Percentiles rank a stretch among this genome's conserved stretches.
Evolutionary conservation across 768 basidiomycete species (phyloP).

Genomic region (Boletus rubropictus): DNA sequence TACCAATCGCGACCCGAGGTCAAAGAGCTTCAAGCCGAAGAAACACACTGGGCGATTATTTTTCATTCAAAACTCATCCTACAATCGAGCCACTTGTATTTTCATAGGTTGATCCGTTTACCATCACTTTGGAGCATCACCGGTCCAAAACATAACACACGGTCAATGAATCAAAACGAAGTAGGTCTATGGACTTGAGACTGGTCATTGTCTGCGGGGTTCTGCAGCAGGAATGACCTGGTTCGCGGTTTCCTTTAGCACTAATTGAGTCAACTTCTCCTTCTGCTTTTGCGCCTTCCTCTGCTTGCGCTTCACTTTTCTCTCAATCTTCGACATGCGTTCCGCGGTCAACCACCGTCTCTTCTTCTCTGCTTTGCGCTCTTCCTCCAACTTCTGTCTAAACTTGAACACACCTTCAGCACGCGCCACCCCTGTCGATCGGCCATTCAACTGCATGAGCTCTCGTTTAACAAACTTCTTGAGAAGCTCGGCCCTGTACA

Average conservation of each 20-base stretch:
- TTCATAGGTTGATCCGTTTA: no score
- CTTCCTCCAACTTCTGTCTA: constrained; percentile 51
- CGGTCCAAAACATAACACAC: no score
- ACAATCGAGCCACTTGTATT: no score
- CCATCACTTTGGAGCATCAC: no score
- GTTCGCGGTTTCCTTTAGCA: constrained; percentile 50
- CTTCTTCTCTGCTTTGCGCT: constrained; percentile 57
- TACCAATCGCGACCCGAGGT: no score
- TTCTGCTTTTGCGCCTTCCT: constrained; percentile 42
- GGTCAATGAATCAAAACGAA: background rate
- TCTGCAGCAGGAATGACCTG: constrained; percentile 45
- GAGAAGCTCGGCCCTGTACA: constrained; percentile 44
- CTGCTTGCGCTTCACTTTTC: constrained; percentile 36
- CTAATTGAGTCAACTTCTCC: constrained; percentile 50
- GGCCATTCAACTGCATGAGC: constrained; percentile 51
- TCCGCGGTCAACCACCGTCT: constrained; percentile 41
- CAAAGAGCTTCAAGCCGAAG: no score
- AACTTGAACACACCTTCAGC: constrained; percentile 76
- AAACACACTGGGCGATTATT: no score
- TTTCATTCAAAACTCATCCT: no score
- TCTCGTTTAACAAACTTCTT: constrained; percentile 51
- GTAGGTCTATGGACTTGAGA: background rate
- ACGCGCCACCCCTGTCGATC: constrained; percentile 54
- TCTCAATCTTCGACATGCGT: constrained; percentile 34
- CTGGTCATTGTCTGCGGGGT: constrained; percentile 5